Base-by-base conservation (phyloP, 2,329 filamentous ascomycete species). In the Purpureocillium takamizusanense region DNA sequence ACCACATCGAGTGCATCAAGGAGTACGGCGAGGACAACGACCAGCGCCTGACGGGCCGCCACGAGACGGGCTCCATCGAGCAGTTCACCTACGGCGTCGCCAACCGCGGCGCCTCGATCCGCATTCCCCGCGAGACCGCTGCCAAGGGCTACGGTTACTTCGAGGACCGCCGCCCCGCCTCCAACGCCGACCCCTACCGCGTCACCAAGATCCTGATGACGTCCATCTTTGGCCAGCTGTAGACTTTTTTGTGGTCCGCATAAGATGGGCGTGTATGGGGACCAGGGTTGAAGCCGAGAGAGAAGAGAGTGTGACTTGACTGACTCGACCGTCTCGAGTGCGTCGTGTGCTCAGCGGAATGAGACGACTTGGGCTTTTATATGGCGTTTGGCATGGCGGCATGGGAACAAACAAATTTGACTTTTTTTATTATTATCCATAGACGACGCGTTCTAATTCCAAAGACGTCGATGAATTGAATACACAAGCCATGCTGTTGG, bases 1-100 rank as follows among this genome's bases (percentile, higher is more conserved):
- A 83, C 54, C 83, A 88, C 68, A 65, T 68, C 51, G 83, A 88
- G 74, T 89, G 86, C 78, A 94, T 94, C 66, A 81, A 83, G 51
- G 88, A 94, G 51, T 95, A 95, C 62, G 88, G 92, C 57, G 86
- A 94, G 73, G 90, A 89, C 63, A 98, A 98, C 72, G 87, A 92
- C 53, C 77, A 83, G 53, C 89, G 92, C 59, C 83, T 97, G 54
- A 97, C 90, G 38, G 92, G 92, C 53, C 76, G 77, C 50, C 87
- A 95, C 69, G 92, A 98, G 80, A 98, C 92, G 10, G 89, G 89
- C 34, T 78, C 74, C 53, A 95, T 95, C 57, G 90, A 98, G 60
- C 77, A 83, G 62, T 98, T 98, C 78, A 81, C 79, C 52, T 97
- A 82, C 66, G 90, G 92, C 59, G 82, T 97, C 45, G 92, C 92